Evolutionary conservation across 2,329 filamentous ascomycete genomes (phyloP).

Genomic region (Pestalotiopsis sp.): DNA sequence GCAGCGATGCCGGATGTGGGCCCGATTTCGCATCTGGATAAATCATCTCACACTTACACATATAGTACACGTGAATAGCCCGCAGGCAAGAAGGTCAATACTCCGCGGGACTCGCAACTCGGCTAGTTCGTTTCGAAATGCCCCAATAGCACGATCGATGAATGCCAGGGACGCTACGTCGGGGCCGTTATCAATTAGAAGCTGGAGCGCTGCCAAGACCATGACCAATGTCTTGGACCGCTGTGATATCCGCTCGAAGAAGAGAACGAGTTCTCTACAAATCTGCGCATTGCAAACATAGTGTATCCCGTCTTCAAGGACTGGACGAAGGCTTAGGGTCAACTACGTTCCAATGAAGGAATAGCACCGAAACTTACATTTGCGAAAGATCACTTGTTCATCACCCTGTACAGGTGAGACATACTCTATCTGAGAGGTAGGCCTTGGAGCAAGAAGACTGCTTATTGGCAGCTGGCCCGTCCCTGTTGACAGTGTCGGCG

Average conservation of each 20-base stretch:
- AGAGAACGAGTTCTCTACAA: neutral
- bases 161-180: neutral
- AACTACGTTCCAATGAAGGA: neutral
- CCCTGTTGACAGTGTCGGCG: neutral
- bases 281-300: neutral
- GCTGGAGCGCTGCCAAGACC: neutral
- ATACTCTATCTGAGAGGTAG: neutral
- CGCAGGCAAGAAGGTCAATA: neutral
- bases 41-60: neutral
- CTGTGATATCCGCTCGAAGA: neutral
- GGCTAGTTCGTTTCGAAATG: neutral
- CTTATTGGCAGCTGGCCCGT: neutral
- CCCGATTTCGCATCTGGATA: neutral
- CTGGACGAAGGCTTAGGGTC: neutral
- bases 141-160: neutral
- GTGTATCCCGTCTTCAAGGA: neutral
- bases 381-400: neutral
- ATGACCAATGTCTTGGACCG: neutral
- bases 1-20: neutral
- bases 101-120: neutral
- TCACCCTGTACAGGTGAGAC: neutral
- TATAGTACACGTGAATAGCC: neutral
- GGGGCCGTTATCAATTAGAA: neutral
- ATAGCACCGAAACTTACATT: neutral
- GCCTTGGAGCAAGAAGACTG: neutral